Base-by-base conservation (phyloP, 2,329 filamentous ascomycete species). In the Fusarium sp. region DNA sequence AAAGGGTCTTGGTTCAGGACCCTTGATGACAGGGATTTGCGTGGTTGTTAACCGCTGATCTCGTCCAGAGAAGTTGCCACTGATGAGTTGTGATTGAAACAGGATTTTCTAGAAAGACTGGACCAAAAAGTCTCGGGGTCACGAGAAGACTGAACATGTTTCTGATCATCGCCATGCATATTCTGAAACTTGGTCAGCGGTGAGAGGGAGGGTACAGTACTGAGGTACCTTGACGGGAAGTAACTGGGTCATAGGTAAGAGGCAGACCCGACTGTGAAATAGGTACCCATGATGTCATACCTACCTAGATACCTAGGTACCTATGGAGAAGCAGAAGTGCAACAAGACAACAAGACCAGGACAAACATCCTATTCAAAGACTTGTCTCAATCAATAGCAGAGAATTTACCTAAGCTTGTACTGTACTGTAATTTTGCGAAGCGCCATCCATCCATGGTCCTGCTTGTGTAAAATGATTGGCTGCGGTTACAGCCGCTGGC, bases 11-110 rank as follows among this genome's bases (percentile, higher is more conserved):
- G 41, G 49, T 47, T 41, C 46, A 63, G 49, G 58, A 32, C 51
- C 50, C 30, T 59, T 25, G 16, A 32, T n/a, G 43, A 58, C 71
- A 69, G 51, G 72, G 67, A 51, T 59, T 63, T 54, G 63, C 45
- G 48, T 71, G 61, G 68, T 65, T n/a, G 28, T 48, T 51, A 68
- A 49, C 60, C 68, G 70, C 60, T 47, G 65, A 74, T 74, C 65
- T 68, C 65, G 34, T 63, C 68, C 59, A 71, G 72, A 63, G 55
- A 69, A 58, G 46, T 62, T 49, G 62, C 62, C 59, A 69, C 65
- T 63, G 51, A 41, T 62, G 55, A 64, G 57, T 59, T 54, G 57
- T 59, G 43, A 21, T 51, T 59, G 66, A 69, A 74, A 74, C 64
- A 66, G 57, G 55, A 66, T 70, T 74, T 72, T 68, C 66, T 68